A percentile compares a stretch with the other conserved stretches of the same genome.
Conservation (phyloP, 768 basidiomycete species). For the Trametes villosa region DNA sequence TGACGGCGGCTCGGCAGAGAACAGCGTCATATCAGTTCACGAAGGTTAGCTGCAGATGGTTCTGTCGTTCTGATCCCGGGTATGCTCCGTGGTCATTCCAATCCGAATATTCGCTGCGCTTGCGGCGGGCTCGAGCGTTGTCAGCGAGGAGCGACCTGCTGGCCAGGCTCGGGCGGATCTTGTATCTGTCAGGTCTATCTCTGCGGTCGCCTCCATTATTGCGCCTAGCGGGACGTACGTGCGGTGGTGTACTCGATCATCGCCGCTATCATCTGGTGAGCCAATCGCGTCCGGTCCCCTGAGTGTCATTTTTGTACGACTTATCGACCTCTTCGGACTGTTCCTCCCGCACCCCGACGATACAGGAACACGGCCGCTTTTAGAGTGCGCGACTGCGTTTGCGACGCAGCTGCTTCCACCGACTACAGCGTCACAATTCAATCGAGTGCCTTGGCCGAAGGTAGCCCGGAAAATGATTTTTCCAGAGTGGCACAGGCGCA, state of each 20-base stretch:
- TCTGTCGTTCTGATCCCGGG: slow-evolving; percentile 18
- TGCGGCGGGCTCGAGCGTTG: no score
- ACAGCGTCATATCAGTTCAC: background rate
- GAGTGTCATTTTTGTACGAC: slow-evolving; percentile 1
- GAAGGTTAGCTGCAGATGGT: slow-evolving; percentile 1
- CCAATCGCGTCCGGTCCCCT: slow-evolving; percentile 11
- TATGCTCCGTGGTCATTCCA: slow-evolving; percentile 24
- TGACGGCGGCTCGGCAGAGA: background rate
- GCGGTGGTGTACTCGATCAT: slow-evolving; percentile 1
- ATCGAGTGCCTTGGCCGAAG: background rate
- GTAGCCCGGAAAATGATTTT: slow-evolving; percentile 5
- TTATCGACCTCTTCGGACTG: background rate
- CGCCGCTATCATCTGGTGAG: background rate
- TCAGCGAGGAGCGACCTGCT: background rate
- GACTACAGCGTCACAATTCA: background rate
- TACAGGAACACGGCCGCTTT: background rate
- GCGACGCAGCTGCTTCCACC: background rate
- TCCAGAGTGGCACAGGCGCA: background rate
- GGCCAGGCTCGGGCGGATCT: slow-evolving; percentile 5
- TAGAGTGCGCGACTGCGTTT: background rate
- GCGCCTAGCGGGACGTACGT: background rate
- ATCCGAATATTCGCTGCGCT: slow-evolving; percentile 4
- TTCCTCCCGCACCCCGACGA: background rate
- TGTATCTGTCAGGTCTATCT: background rate
- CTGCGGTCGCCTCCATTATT: background rate